Evolutionary conservation across 1,139 yeast genomes (phyloP).

Genomic region (Wickerhamomyces sp.): DNA sequence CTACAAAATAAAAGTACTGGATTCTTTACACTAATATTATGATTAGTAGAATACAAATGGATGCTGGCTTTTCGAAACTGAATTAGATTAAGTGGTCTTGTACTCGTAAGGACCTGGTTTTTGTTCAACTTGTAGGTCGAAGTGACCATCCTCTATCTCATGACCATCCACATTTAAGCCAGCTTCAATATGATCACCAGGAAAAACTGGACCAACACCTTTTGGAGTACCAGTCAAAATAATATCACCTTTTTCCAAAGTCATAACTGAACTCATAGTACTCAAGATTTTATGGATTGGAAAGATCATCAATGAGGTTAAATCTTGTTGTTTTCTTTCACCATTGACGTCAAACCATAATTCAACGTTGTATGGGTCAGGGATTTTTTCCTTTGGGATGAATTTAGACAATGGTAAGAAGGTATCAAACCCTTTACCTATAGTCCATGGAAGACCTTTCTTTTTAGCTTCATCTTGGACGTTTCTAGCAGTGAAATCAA

Average conservation of each 20-base stretch:
- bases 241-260: conserved; percentile 84
- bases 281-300: conserved; percentile 77
- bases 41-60: neutral
- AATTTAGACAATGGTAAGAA: conserved; percentile 77
- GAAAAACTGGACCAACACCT: conserved; percentile 82
- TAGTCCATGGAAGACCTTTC: conserved; percentile 95
- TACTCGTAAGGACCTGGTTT: conserved; percentile 81
- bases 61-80: too few relatives aligned
- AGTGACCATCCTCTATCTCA: conserved; percentile 44
- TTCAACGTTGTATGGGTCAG: conserved; percentile 70
- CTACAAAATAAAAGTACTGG: too few relatives aligned
- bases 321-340: conserved; percentile 63
- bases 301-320: conserved; percentile 83
- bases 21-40: too few relatives aligned
- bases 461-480: conserved; percentile 93
- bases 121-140: conserved; percentile 54
- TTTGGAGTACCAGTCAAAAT: conserved; percentile 95
- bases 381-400: conserved; percentile 59
- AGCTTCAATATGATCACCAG: conserved; percentile 77
- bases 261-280: conserved; percentile 83
- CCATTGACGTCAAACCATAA: conserved; percentile 71
- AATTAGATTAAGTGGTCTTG: conserved; percentile 38
- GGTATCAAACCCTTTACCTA: conserved; percentile 95
- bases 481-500: conserved; percentile 93
- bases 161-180: conserved; percentile 46